Evolutionary conservation across 331 rosid genomes (phyloP).

Genomic region (Malus hybrid): DNA sequence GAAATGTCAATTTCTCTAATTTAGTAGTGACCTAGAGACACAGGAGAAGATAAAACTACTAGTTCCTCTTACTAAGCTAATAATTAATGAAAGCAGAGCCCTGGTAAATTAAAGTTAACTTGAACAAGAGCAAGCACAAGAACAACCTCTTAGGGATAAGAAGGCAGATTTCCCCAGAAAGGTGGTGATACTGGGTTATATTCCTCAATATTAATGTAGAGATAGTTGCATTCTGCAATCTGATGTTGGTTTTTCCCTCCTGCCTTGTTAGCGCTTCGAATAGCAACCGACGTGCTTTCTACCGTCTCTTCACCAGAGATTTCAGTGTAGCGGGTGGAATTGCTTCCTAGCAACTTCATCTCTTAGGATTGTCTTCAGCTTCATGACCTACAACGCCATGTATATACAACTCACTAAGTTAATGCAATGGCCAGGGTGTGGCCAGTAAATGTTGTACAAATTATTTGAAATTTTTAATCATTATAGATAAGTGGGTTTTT

Average conservation of each 20-base stretch:
- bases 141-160: conserved; percentile 24
- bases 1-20: background rate
- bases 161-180: conserved; percentile 34
- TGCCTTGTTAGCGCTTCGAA: conserved; percentile 30
- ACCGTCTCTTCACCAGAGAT: conserved; percentile 76
- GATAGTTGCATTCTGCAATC: conserved; percentile 14
- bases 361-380: conserved; percentile 57
- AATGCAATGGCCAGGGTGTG: background rate
- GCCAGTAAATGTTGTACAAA: background rate
- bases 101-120: background rate
- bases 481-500: background rate
- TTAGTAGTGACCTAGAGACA: background rate
- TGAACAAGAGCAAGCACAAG: background rate
- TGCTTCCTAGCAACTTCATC: conserved; percentile 50
- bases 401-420: background rate
- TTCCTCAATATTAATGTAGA: conserved; percentile 26
- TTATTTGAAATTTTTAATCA: too few relatives aligned
- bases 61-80: background rate
- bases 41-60: background rate
- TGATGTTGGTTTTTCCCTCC: conserved; percentile 8
- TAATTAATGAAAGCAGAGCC: background rate
- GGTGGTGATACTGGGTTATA: conserved; percentile 28
- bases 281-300: conserved; percentile 61
- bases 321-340: conserved; percentile 46
- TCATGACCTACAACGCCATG: conserved; percentile 42